phyloP scores from a whole-genome alignment of 2,329 filamentous ascomycete genomes.

The Bipolaris sorokiniana region DNA sequence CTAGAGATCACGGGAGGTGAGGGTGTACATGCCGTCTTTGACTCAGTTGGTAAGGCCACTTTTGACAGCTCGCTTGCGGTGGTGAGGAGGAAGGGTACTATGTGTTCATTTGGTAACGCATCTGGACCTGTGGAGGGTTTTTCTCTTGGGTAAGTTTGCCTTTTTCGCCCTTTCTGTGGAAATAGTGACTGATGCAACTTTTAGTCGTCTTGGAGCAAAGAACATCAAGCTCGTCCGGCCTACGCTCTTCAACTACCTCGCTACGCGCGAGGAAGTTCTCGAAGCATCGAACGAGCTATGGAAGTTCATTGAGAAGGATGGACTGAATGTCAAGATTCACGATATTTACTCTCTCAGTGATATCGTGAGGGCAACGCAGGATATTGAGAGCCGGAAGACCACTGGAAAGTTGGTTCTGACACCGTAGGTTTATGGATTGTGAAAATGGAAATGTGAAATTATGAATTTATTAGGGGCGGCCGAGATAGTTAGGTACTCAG shows the following conservation, averaged over 20 bases:
- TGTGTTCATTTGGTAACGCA: slow-evolving; percentile 83
- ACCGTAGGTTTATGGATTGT: slow-evolving; percentile 50
- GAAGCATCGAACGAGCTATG: slow-evolving; percentile 75
- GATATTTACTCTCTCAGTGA: slow-evolving; percentile 78
- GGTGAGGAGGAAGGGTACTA: slow-evolving; percentile 75
- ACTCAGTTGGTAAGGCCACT: slow-evolving; percentile 83
- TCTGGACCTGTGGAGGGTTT: slow-evolving; percentile 78
- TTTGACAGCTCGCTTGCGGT: slow-evolving; percentile 79
- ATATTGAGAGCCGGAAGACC: slow-evolving; percentile 82
- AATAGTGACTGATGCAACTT: background rate
- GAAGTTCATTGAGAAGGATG: slow-evolving; percentile 69
- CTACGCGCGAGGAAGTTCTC: slow-evolving; percentile 68
- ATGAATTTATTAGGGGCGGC: background rate
- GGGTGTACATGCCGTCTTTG: slow-evolving; percentile 80
- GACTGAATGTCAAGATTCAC: slow-evolving; percentile 75
- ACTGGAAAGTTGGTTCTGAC: slow-evolving; percentile 82
- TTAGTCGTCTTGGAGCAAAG: slow-evolving; percentile 68
- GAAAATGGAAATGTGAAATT: background rate
- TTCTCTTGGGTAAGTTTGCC: slow-evolving; percentile 62
- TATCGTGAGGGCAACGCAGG: slow-evolving; percentile 70
- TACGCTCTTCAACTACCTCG: slow-evolving; percentile 69
- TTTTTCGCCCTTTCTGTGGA: slow-evolving; percentile 1
- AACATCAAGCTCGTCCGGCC: slow-evolving; percentile 80
- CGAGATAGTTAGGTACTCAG: background rate
- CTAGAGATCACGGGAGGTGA: slow-evolving; percentile 72